Base-by-base conservation (phyloP, 768 basidiomycete species). In the Wakefieldia striispora region DNA sequence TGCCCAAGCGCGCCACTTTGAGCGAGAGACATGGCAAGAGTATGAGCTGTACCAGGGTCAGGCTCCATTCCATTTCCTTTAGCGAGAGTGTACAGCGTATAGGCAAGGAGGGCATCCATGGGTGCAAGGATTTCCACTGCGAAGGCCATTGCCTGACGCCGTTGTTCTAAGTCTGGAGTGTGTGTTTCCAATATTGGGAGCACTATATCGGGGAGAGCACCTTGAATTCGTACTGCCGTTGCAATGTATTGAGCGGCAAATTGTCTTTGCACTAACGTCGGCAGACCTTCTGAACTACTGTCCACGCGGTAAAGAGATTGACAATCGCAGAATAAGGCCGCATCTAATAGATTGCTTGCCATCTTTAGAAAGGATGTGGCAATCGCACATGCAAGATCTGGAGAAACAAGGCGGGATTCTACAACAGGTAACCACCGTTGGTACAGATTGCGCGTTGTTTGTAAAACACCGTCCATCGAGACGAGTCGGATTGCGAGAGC, bases 291-390 rank as follows among this genome's bases (percentile, higher is more conserved):
- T 19, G 16, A n/a, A 39, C 60, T 69, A 71, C 45, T 51, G 24
- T 61, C 58, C n/a, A 49, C 31, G 16, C 53, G 43, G 51, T 63
- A 70, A 43, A 72, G 71, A 11, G 57, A 65, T 39, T 58, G 61
- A 50, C 75, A 79, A 3, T 56, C 70, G 6, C 67, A 61, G 29
- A 68, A 62, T 11, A 83, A 55, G 9, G 61, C 51, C 1, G 47
- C 57, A 45, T 82, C 78, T 6, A 52, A 57, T 6, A 73, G 63
- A n/a, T 59, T 50, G 14, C 63, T 70, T 8, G 79, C 71, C 27
- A 81, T 57, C 38, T 68, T 75, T 26, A 83, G 62, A 57, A 83
- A 80, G 1, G 76, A 63, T 6, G 70, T 63, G 5, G 71, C 54
- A 31, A 79, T 63, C 8, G 68, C 67, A 23, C 55, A 51, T 3